phyloP scores from a whole-genome alignment of 2,329 filamentous ascomycete species.

The Fusarium mangiferae region DNA sequence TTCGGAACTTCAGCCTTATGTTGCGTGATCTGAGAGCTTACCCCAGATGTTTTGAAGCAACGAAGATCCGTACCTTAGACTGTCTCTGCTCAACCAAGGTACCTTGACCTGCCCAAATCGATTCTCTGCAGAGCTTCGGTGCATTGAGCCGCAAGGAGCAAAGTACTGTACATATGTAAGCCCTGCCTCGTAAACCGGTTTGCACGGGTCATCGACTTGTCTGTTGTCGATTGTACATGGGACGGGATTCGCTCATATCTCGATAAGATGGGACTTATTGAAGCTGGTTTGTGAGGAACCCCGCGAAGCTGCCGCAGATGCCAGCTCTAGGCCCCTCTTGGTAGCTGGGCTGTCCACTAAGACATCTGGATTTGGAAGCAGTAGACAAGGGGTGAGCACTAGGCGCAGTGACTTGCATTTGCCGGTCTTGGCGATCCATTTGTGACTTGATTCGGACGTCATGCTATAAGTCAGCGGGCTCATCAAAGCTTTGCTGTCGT shows the following conservation, averaged over 20 bases:
- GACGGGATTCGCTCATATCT: constrained; percentile 31
- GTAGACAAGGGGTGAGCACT: constrained; percentile 24
- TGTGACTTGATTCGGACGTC: constrained; percentile 43
- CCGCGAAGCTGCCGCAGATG: constrained; percentile 24
- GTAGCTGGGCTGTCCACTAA: constrained; percentile 21
- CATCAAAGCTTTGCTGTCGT: constrained; percentile 3
- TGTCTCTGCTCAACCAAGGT: constrained; percentile 3
- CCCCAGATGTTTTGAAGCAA: constrained; percentile 24
- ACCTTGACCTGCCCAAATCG: background rate
- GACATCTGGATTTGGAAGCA: constrained; percentile 14
- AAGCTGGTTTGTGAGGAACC: constrained; percentile 8
- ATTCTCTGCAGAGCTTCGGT: constrained; percentile 9
- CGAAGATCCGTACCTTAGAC: constrained; percentile 23
- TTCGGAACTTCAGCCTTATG: constrained; percentile 34
- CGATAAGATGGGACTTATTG: constrained; percentile 31
- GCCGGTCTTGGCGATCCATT: constrained; percentile 26
- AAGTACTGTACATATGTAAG: background rate
- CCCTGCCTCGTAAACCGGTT: constrained; percentile 19
- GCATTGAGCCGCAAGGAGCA: constrained; percentile 2
- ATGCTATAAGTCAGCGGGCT: constrained; percentile 24
- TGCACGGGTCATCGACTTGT: constrained; percentile 38
- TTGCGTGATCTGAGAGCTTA: constrained; percentile 33
- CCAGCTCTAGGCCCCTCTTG: constrained; percentile 7
- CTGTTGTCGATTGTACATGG: constrained; percentile 14
- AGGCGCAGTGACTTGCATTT: constrained; percentile 34